phyloP scores from a whole-genome alignment of 768 basidiomycete species.

The Panaeolus papilionaceus region DNA sequence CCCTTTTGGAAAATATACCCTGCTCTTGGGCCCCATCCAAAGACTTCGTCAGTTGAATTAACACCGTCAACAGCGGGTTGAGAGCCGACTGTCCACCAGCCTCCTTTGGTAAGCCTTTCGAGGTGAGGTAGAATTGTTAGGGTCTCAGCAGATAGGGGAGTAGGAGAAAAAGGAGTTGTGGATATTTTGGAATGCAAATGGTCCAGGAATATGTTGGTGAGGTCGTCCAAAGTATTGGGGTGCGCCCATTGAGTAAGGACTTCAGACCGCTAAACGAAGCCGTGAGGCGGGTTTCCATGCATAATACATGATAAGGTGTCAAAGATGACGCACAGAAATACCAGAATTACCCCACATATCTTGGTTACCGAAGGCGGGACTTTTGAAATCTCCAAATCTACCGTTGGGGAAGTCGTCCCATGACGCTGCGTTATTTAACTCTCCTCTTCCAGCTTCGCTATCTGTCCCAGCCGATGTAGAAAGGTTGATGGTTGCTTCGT shows the following conservation, averaged over 20 bases:
- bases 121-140: conserved; percentile 79
- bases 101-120: conserved; percentile 72
- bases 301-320: not conserved
- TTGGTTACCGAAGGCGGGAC: conserved; percentile 90
- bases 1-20: conserved; percentile 98
- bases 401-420: conserved; percentile 99
- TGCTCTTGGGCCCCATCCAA: conserved; percentile 93
- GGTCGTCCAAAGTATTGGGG: conserved; percentile 66
- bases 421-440: conserved; percentile 75
- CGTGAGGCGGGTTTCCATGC: not conserved
- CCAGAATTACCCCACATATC: conserved; percentile 79
- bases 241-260: conserved; percentile 78
- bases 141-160: conserved; percentile 84
- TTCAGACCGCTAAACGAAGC: conserved; percentile 56
- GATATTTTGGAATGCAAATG: conserved; percentile 77
- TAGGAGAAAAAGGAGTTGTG: conserved; percentile 89
- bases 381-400: conserved; percentile 96
- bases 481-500: conserved; percentile 63
- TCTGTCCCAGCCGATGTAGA: conserved; percentile 54
- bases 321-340: conserved; percentile 50
- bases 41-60: conserved; percentile 72
- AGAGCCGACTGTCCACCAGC: conserved; percentile 97
- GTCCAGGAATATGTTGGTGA: conserved; percentile 80
- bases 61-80: conserved; percentile 92
- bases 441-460: conserved; percentile 69